Evolutionary conservation across 345 rosid genomes (phyloP), one percentile per base, ranked within the genome.

Genomic region (Gossypium australe): DNA sequence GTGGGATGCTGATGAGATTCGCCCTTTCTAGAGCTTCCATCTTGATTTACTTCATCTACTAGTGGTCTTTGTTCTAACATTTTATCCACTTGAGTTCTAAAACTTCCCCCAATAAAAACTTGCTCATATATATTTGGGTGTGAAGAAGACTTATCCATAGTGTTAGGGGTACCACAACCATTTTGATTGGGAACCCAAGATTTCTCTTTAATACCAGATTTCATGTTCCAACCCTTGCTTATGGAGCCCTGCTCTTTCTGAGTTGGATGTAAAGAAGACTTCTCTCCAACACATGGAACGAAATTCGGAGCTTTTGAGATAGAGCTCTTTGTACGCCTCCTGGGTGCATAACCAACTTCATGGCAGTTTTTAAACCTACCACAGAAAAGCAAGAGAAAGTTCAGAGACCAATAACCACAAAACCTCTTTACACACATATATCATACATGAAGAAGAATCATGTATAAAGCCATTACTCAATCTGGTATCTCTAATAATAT

Each of bases 361-460:
- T 92, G 97, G 78, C 95, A 85, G 27, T 83, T 85, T 66, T 77
- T 47, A 53, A 73, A 29, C 95, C 95, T 90, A 66, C 76, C 73
- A 6, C 29, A 74, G 47, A 38, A 78, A 69, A 58, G 43, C 12
- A 24, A 67, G 25, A 51, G 53, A 16, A 77, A 67, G 65, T 70
- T 49, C 14, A 34, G 17, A n/a, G 27, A 71, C 65, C 22, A 41
- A 68, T 57, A 47, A 27, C 66, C 64, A n/a, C 2, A 51, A 60
- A 53, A 57, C 29, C 59, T 22, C 16, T 16, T 10, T 14, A 58
- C 29, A 58, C 34, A 24, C 17, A 58, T 24, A 58, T n/a, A 58
- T 24, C 16, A 16, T 52, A 17, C 17, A 58, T 7, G 29, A 22
- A 58, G 16, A 10, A 58, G 14, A 58, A 58, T 58, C 62, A 22